Percentiles rank a stretch among this genome's conserved stretches.
phyloP scores from a whole-genome alignment of 331 rosid species.

The Acacia concinna region DNA sequence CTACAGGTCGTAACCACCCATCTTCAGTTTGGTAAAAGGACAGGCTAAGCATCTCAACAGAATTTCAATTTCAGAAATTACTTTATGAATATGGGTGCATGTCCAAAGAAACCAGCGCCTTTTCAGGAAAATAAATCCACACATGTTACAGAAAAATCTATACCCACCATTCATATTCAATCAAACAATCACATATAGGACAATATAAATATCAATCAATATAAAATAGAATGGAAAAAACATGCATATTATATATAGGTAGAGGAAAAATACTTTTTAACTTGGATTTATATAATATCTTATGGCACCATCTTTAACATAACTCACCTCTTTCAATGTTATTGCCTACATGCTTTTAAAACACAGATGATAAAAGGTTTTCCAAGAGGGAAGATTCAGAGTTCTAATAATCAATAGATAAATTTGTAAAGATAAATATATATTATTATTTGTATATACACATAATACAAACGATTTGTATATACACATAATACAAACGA shows the following conservation, averaged over 20 bases:
- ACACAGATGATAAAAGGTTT: background rate
- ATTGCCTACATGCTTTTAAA: background rate
- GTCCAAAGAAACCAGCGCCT: constrained; percentile 22
- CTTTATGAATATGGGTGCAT: constrained; percentile 6
- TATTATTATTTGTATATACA: no score
- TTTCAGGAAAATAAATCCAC: constrained; percentile 11
- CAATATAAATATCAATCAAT: background rate
- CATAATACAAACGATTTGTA: background rate
- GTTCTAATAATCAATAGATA: background rate
- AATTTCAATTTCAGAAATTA: constrained; percentile 28
- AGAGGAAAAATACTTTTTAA: background rate
- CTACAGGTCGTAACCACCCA: constrained; percentile 21
- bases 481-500: background rate
- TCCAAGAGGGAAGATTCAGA: background rate
- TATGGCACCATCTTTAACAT: background rate
- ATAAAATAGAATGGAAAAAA: background rate
- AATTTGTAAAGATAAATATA: background rate
- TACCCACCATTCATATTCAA: constrained; percentile 12
- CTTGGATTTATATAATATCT: background rate
- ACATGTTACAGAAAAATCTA: constrained; percentile 1
- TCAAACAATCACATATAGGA: constrained; percentile 2
- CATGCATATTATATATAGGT: background rate
- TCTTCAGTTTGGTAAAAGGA: constrained; percentile 29
- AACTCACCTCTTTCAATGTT: background rate
- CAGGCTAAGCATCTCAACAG: constrained; percentile 12